Evolutionary conservation across 2,329 filamentous ascomycete genomes (phyloP).

Genomic region (Aspergillus sp.): DNA sequence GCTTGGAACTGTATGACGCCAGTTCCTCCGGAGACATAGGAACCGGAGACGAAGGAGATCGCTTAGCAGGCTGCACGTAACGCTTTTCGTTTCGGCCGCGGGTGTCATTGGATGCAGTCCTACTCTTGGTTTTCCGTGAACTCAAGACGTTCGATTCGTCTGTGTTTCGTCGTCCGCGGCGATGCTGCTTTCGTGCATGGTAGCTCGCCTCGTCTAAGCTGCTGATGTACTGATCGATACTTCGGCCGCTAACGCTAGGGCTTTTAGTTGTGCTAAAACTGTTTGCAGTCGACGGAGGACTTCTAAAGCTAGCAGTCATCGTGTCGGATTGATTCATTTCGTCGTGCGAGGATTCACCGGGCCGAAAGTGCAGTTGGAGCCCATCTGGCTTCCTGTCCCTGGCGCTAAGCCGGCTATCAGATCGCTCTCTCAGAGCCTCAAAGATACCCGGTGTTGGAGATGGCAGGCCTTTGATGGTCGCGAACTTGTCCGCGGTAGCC

Average conservation of each 20-base stretch:
- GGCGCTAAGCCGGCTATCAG: constrained; percentile 62
- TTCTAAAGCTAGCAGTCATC: constrained; percentile 49
- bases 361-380: constrained; percentile 66
- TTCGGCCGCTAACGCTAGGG: constrained; percentile 65
- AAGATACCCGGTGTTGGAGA: constrained; percentile 71
- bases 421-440: constrained; percentile 63
- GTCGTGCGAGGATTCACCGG: constrained; percentile 57
- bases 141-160: constrained; percentile 51
- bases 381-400: constrained; percentile 79
- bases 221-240: constrained; percentile 82
- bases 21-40: constrained; percentile 93
- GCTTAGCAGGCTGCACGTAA: constrained; percentile 75
- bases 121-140: constrained; percentile 54
- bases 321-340: constrained; percentile 57
- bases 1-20: constrained; percentile 47
- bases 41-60: constrained; percentile 87
- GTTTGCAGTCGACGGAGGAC: constrained; percentile 43
- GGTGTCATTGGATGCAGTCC: constrained; percentile 67
- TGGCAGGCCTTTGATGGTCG: constrained; percentile 62
- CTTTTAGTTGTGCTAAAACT: constrained; percentile 59
- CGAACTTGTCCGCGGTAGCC: constrained; percentile 66
- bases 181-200: constrained; percentile 58
- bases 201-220: constrained; percentile 79
- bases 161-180: constrained; percentile 56
- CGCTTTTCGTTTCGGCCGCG: constrained; percentile 69